phyloP scores from a whole-genome alignment of 2,329 filamentous ascomycete species.

The Nothophoma quercina region DNA sequence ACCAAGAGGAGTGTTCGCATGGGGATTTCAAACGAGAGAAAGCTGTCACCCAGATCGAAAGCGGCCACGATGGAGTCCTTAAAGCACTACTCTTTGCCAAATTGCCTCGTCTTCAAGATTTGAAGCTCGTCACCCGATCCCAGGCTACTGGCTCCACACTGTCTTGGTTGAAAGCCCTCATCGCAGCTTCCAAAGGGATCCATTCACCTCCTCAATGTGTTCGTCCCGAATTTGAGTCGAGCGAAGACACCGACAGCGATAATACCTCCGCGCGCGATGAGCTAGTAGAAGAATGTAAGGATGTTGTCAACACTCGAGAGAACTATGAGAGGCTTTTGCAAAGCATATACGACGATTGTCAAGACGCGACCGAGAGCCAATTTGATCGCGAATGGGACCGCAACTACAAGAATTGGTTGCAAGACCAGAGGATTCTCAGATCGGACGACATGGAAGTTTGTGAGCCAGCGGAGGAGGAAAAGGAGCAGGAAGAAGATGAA shows the following conservation, averaged over 20 bases:
- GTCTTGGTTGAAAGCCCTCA: neutral
- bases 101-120: neutral
- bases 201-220: no score
- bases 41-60: neutral
- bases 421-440: neutral
- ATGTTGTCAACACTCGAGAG: neutral
- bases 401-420: neutral
- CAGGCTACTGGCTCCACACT: neutral
- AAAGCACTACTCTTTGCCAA: slow-evolving; percentile 12
- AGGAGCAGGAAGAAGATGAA: no score
- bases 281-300: neutral
- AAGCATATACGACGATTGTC: neutral
- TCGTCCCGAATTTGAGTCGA: neutral
- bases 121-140: slow-evolving; percentile 1
- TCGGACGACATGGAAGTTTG: neutral
- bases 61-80: slow-evolving; percentile 6
- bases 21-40: neutral
- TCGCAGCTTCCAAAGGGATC: neutral
- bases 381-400: neutral
- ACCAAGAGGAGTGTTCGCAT: neutral
- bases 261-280: no score
- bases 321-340: neutral
- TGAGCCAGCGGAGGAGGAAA: no score
- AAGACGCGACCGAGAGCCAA: neutral
- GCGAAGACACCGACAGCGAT: no score